These are phyloP conservation scores for Trichoderma oligosporum DNA, from an alignment of 2,329 filamentous ascomycete species.

Conservation along the genomic window DNA sequence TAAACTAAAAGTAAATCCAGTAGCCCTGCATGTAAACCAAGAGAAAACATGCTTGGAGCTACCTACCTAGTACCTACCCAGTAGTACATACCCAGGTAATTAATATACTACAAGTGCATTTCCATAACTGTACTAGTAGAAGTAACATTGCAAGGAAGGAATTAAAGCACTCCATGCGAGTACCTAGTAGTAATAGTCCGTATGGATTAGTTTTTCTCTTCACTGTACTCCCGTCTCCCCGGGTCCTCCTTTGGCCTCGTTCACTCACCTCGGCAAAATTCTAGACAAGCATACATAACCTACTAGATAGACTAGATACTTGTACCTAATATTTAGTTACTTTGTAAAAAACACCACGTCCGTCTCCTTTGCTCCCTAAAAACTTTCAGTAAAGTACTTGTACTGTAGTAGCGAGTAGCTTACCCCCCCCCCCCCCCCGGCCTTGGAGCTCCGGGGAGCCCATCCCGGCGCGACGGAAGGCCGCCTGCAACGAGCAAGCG, in stretches of 20 bases:
- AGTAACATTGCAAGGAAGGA: neutral
- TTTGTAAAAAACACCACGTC: neutral
- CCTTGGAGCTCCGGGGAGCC: constrained; percentile 12
- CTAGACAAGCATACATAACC: neutral
- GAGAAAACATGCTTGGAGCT: no score
- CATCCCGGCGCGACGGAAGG: constrained; percentile 15
- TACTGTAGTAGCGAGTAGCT: neutral
- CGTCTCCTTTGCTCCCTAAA: neutral
- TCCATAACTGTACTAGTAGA: no score
- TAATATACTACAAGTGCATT: no score
- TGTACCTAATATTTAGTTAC: no score
- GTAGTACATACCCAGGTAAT: no score
- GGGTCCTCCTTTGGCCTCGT: constrained; percentile 1
- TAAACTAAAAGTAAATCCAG: neutral
- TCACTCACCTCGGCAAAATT: neutral
- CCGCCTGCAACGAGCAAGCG: constrained; percentile 9
- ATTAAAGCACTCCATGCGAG: neutral
- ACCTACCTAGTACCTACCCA: no score
- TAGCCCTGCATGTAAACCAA: no score
- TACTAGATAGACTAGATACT: neutral
- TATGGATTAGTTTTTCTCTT: neutral
- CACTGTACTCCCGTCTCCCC: constrained; percentile 11
- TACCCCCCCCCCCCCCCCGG: neutral
- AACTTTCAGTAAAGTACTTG: no score
- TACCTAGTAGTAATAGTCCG: neutral